Evolutionary conservation across 108 stramenopile genomes (phyloP), one percentile per base, ranked within the genome.

Genomic region (Cyclostephanos tholiformis): DNA sequence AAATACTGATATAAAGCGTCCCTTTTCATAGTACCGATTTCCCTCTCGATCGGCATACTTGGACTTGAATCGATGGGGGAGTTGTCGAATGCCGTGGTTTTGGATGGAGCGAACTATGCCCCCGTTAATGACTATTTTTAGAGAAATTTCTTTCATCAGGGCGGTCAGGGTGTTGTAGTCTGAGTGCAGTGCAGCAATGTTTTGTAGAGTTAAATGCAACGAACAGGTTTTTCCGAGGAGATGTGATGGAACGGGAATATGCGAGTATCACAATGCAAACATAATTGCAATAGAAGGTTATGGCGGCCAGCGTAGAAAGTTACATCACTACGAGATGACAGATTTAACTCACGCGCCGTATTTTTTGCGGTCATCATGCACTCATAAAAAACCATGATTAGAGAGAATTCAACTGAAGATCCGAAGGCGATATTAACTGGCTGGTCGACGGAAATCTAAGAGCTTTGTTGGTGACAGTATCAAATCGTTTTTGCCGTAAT

Each of bases 81-180:
- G 82, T 57, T 89, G 86, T 10, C 95, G 86, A 56, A 95, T 79
- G 8, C 95, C 95, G 70, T 93, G 92, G 69, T 95, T 95, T 76
- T 88, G 89, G 69, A 95, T 88, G 56, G 81, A 77, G 4, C 95
- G 91, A 4, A 95, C 92, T 44, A 95, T 90, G 22, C 95, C 95
- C 7, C 92, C 92, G 61, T 85, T 83, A 36, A 82, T 79, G 1
- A 95, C 91, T 63, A 95, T 80, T 82, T 92, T 89, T 27, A 80
- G 76, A 5, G 91, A 89, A 6, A 90, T 56, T 65, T 86, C 85
- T 71, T 88, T 90, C 82, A 89, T 84, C 16, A 92, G 43, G 13
- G 81, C 67, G 17, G 89, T 87, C 26, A 92, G 78, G 17, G 79
- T 71, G 51, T 79, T 67, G 73, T 86, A 92, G 61, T 85, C 91